Conservation (phyloP, 2,329 filamentous ascomycete genomes). For the Dactylellina cionopaga region DNA sequence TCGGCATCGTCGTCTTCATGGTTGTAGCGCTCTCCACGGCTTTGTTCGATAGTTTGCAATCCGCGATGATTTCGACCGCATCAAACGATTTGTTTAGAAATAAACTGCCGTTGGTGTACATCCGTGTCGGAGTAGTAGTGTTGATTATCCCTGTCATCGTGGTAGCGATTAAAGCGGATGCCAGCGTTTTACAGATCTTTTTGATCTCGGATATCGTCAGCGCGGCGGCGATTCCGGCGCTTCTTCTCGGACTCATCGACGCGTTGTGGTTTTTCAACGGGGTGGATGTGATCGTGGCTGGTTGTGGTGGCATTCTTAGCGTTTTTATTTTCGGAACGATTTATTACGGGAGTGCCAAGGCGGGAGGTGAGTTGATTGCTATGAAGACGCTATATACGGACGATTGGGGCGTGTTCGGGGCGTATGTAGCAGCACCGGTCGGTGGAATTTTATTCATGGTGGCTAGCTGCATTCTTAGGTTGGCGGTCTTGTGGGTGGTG, state of each 20-base stretch:
- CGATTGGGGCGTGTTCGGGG: constrained; percentile 82
- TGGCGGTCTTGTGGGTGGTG: constrained; percentile 7
- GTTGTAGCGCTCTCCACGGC: constrained; percentile 78
- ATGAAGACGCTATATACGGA: constrained; percentile 76
- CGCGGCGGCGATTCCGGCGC: constrained; percentile 77
- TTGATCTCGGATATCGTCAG: constrained; percentile 83
- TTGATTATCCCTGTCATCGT: constrained; percentile 79
- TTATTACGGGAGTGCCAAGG: constrained; percentile 75
- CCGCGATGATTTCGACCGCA: constrained; percentile 83
- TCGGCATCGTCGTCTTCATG: constrained; percentile 84
- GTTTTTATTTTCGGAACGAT: constrained; percentile 84
- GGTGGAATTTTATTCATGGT: constrained; percentile 36
- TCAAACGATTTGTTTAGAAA: constrained; percentile 89
- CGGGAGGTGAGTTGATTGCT: constrained; percentile 75
- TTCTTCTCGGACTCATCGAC: constrained; percentile 75
- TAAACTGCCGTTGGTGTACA: constrained; percentile 77
- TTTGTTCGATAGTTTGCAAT: constrained; percentile 82
- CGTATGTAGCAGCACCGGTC: constrained; percentile 44
- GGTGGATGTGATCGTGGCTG: constrained; percentile 81
- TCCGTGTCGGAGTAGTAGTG: constrained; percentile 74
- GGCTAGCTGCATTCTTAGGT: constrained; percentile 14
- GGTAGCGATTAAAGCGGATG: constrained; percentile 74
- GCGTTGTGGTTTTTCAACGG: constrained; percentile 77
- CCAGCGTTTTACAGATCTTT: constrained; percentile 81
- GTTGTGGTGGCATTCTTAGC: constrained; percentile 78